Evolutionary conservation across 129 eudicot species (phyloP).

Genomic region (Arctium lappa): DNA sequence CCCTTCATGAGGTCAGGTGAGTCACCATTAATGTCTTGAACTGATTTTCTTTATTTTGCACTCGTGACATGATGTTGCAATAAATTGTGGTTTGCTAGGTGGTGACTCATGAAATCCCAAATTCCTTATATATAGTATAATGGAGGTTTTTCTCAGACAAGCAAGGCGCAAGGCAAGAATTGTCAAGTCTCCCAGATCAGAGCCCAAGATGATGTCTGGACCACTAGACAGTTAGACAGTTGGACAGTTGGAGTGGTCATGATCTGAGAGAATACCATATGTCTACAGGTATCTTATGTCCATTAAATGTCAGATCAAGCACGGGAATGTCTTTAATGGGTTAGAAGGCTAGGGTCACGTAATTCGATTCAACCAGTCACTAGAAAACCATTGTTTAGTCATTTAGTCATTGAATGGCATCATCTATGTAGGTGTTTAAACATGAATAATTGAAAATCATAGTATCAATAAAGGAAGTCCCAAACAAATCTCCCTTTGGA

Average conservation of each 20-base stretch:
- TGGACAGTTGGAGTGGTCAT: neutral
- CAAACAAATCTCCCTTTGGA: constrained; percentile 2
- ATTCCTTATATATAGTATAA: no score
- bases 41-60: no score
- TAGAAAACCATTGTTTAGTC: neutral
- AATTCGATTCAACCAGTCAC: neutral
- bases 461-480: constrained; percentile 16
- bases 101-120: no score
- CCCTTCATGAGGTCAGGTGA: no score
- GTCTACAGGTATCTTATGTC: neutral
- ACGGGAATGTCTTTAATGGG: neutral
- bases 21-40: no score
- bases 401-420: neutral
- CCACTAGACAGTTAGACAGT: neutral
- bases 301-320: neutral
- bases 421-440: neutral
- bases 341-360: neutral
- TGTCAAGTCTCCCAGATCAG: neutral
- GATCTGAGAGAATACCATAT: neutral
- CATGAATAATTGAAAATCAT: constrained; percentile 1
- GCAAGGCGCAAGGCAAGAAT: no score
- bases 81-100: no score
- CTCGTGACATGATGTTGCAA: no score
- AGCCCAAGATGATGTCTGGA: neutral
- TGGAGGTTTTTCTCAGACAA: no score